Conservation (phyloP, 257 asterid genomes). For the Petrea volubilis region DNA sequence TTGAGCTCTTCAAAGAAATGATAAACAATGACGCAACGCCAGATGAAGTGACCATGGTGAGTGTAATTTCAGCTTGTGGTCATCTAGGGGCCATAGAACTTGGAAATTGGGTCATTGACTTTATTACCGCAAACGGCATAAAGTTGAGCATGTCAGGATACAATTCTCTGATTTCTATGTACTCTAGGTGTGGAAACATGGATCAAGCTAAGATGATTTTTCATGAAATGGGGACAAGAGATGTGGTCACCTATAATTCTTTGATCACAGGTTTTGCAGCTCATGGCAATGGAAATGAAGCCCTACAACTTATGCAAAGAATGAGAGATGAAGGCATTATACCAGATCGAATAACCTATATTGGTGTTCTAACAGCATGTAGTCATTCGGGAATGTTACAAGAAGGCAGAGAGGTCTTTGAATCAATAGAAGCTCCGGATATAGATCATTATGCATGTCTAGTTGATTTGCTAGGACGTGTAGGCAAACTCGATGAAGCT, state of each 20-base stretch:
- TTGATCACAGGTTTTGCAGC: constrained; percentile 73
- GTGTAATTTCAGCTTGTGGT: constrained; percentile 79
- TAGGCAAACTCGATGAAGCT: constrained; percentile 71
- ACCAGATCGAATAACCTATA: constrained; percentile 64
- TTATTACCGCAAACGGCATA: constrained; percentile 36
- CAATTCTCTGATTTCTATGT: constrained; percentile 71
- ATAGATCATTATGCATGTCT: constrained; percentile 72
- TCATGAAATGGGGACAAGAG: constrained; percentile 52
- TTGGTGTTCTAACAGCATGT: constrained; percentile 66
- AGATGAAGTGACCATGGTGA: constrained; percentile 66
- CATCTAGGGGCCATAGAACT: constrained; percentile 72
- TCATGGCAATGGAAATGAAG: constrained; percentile 58
- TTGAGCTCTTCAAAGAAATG: constrained; percentile 66
- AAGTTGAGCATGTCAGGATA: constrained; percentile 43
- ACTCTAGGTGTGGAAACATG: constrained; percentile 80
- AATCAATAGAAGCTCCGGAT: constrained; percentile 55
- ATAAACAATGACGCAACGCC: constrained; percentile 39
- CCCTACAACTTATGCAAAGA: constrained; percentile 47
- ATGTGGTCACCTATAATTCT: constrained; percentile 65
- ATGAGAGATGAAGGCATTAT: constrained; percentile 47
- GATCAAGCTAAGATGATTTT: constrained; percentile 46
- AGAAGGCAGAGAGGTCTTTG: constrained; percentile 53
- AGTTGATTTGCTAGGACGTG: constrained; percentile 71
- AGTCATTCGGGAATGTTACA: constrained; percentile 69
- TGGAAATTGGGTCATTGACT: constrained; percentile 52